Evolutionary conservation across 805 yeast species (phyloP).

Genomic region (Metschnikowia henanensis): DNA sequence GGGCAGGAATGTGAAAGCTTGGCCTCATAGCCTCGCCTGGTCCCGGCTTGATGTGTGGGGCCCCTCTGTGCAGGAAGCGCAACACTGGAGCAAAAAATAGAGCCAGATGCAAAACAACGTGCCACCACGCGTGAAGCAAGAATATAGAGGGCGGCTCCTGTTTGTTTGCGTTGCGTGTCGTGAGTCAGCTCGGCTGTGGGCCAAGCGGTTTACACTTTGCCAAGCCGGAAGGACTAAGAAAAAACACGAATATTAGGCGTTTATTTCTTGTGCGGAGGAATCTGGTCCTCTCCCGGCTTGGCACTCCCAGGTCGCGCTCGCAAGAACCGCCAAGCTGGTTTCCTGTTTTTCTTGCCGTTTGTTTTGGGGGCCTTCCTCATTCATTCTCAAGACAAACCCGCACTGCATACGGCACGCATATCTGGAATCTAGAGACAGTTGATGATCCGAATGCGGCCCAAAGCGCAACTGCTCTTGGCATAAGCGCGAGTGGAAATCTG

Average conservation of each 20-base stretch:
- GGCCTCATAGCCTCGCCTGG: slow-evolving; percentile 5
- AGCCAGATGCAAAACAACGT: no score
- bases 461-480: not conserved
- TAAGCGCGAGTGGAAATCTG: no score
- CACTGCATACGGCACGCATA: not conserved
- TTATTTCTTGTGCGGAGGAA: not conserved
- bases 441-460: no score
- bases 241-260: not conserved
- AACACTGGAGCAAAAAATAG: no score
- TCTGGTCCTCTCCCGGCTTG: not conserved
- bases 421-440: not conserved
- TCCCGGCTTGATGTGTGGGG: not conserved
- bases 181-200: not conserved
- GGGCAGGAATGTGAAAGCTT: slow-evolving; percentile 7
- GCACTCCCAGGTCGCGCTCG: not conserved
- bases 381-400: not conserved
- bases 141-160: no score
- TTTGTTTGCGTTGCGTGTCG: no score
- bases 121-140: no score
- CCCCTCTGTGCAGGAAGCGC: not conserved
- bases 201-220: not conserved
- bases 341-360: not conserved
- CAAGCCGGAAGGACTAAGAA: not conserved
- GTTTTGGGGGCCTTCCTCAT: not conserved
- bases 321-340: not conserved